Evolutionary conservation across 2,329 filamentous ascomycete genomes (phyloP).

Genomic region (Fusarium buxicola): DNA sequence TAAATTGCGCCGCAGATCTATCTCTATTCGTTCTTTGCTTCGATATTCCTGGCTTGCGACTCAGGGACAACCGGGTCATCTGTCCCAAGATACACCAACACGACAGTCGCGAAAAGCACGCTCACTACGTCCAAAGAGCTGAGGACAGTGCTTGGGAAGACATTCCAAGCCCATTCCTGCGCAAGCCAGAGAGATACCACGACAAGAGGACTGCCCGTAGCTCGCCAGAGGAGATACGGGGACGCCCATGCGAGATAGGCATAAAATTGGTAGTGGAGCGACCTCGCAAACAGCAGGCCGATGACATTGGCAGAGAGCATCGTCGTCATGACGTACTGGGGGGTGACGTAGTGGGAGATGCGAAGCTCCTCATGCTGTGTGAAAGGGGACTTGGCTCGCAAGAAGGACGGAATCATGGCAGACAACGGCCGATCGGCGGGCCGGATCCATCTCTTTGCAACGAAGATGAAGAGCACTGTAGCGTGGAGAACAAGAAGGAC

Average conservation of each 20-base stretch:
- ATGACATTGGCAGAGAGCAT: slow-evolving; percentile 81
- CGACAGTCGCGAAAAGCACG: slow-evolving; percentile 74
- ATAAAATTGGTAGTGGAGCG: slow-evolving; percentile 96
- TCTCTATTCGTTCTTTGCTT: slow-evolving; percentile 50
- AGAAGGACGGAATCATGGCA: slow-evolving; percentile 62
- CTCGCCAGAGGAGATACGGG: slow-evolving; percentile 87
- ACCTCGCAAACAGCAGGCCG: slow-evolving; percentile 86
- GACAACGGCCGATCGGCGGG: slow-evolving; percentile 70
- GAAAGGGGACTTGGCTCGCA: slow-evolving; percentile 60
- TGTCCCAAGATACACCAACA: slow-evolving; percentile 70
- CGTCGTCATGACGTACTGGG: slow-evolving; percentile 79
- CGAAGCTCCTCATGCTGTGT: slow-evolving; percentile 64
- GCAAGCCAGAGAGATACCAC: slow-evolving; percentile 77
- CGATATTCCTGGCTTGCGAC: slow-evolving; percentile 27
- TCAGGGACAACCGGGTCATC: slow-evolving; percentile 52
- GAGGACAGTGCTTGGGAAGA: slow-evolving; percentile 79
- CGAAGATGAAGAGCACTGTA: slow-evolving; percentile 74
- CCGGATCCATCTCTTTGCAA: slow-evolving; percentile 76
- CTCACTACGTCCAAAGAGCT: slow-evolving; percentile 75
- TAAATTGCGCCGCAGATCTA: slow-evolving; percentile 26
- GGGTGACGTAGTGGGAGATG: slow-evolving; percentile 70
- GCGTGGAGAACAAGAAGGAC: slow-evolving; percentile 74
- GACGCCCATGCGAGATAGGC: slow-evolving; percentile 91
- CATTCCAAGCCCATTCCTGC: slow-evolving; percentile 95
- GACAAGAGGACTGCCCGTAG: slow-evolving; percentile 73